Conservation (phyloP, 1,284 basidiomycete genomes). For the Ceratobasidium sp. region DNA sequence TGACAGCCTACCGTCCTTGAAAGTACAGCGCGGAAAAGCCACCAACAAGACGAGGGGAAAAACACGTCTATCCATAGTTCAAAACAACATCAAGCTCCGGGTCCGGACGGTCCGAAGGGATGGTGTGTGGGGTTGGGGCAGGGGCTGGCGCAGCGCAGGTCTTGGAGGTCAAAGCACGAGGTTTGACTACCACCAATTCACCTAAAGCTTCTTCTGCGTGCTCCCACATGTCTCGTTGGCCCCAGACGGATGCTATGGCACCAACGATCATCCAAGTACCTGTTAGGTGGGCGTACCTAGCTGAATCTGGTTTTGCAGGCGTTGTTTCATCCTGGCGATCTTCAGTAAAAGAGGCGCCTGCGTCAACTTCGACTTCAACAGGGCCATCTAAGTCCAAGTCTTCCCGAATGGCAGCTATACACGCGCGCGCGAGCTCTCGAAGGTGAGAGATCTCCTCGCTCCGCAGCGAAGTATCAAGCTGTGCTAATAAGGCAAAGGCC, state of each 20-base stretch:
- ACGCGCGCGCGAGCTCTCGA: slow-evolving; percentile 40
- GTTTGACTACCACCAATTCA: slow-evolving; percentile 11
- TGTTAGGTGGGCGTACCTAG: slow-evolving; percentile 30
- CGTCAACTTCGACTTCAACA: slow-evolving; percentile 8
- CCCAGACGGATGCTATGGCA: slow-evolving; percentile 43
- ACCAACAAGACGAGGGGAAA: not conserved
- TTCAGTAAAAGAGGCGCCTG: not conserved
- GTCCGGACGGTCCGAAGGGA: slow-evolving; percentile 4
- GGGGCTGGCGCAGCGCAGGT: not conserved
- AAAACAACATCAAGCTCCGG: slow-evolving; percentile 38
- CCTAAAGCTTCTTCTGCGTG: slow-evolving; percentile 41
- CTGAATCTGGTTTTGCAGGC: not conserved
- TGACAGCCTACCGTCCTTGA: not conserved
- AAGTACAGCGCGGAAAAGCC: not conserved
- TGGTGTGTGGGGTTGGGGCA: not conserved
- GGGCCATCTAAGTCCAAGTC: slow-evolving; percentile 20
- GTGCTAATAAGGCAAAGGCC: slow-evolving; percentile 44
- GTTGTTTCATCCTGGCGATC: not conserved
- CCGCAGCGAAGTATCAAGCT: slow-evolving; percentile 34
- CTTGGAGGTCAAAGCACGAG: not conserved
- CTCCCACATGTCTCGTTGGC: slow-evolving; percentile 45
- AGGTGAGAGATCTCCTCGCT: slow-evolving; percentile 44
- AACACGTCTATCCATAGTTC: slow-evolving; percentile 22
- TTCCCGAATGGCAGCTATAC: slow-evolving; percentile 27
- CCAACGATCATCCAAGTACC: slow-evolving; percentile 43